These are phyloP conservation scores for Gossypium davidsonii DNA, from an alignment of 441 rosid species.

Conservation along the genomic window DNA sequence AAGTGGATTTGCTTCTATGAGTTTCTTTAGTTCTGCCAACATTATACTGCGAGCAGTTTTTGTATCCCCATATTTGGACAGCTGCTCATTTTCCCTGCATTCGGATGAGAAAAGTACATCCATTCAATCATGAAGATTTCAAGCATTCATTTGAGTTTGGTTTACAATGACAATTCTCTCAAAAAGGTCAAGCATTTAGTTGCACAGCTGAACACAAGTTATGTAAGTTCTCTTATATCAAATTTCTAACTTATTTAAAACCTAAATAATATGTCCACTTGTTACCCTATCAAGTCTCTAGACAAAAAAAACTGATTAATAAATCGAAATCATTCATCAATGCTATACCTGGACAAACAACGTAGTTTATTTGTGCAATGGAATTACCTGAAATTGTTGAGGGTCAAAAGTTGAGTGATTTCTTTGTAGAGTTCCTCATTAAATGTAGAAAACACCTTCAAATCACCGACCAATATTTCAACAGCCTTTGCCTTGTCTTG, in stretches of 20 bases:
- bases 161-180: not conserved
- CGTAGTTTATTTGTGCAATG: not conserved
- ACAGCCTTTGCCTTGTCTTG: slow-evolving; percentile 81
- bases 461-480: slow-evolving; percentile 65
- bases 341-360: slow-evolving; percentile 4
- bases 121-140: not conserved
- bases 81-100: slow-evolving; percentile 84
- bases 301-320: not conserved
- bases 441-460: slow-evolving; percentile 76
- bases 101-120: not conserved
- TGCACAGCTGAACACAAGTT: not conserved
- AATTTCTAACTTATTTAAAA: not conserved
- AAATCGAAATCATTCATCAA: slow-evolving; percentile 3
- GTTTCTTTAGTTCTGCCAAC: slow-evolving; percentile 72
- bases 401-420: slow-evolving; percentile 77
- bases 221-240: not conserved
- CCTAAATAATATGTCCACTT: not conserved
- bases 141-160: not conserved
- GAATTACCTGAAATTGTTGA: slow-evolving; percentile 70
- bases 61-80: slow-evolving; percentile 83
- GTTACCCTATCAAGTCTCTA: not conserved
- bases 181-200: not conserved
- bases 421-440: slow-evolving; percentile 86
- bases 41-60: slow-evolving; percentile 74
- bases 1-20: slow-evolving; percentile 83